Evolutionary conservation across 805 yeast genomes (phyloP).

Genomic region (Wickerhamomyces bisporus): DNA sequence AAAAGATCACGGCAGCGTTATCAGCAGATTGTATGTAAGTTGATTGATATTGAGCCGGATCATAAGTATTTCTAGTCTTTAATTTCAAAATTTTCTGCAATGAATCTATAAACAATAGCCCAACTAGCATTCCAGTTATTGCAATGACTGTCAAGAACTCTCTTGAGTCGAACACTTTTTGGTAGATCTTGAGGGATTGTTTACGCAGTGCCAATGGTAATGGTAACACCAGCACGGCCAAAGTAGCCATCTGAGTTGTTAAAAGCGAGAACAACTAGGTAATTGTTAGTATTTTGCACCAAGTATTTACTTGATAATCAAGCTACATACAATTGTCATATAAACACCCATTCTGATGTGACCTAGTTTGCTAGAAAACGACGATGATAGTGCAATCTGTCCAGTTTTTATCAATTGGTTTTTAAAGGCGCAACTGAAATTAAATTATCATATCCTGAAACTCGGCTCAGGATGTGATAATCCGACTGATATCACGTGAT

Average conservation of each 20-base stretch:
- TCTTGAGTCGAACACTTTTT: slow-evolving; percentile 28
- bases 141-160: slow-evolving; percentile 41
- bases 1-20: slow-evolving; percentile 53
- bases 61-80: slow-evolving; percentile 21
- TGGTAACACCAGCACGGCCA: slow-evolving; percentile 48
- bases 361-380: too few relatives aligned
- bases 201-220: slow-evolving; percentile 45
- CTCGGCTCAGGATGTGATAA: too few relatives aligned
- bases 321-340: slow-evolving; percentile 20
- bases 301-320: too few relatives aligned
- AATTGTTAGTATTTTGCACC: not conserved
- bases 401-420: too few relatives aligned
- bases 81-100: slow-evolving; percentile 36
- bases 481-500: too few relatives aligned
- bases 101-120: slow-evolving; percentile 50
- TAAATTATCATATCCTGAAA: too few relatives aligned
- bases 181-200: slow-evolving; percentile 34
- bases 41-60: slow-evolving; percentile 20
- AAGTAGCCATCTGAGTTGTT: slow-evolving; percentile 44
- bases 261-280: slow-evolving; percentile 38
- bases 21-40: slow-evolving; percentile 36
- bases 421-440: too few relatives aligned
- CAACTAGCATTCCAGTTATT: slow-evolving; percentile 38
- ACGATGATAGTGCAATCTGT: too few relatives aligned
- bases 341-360: slow-evolving; percentile 20